Percentiles rank a stretch among this genome's conserved stretches.
phyloP scores from a whole-genome alignment of 371 early-diverging fungal genomes.

The Lichtheimia corymbifera region DNA sequence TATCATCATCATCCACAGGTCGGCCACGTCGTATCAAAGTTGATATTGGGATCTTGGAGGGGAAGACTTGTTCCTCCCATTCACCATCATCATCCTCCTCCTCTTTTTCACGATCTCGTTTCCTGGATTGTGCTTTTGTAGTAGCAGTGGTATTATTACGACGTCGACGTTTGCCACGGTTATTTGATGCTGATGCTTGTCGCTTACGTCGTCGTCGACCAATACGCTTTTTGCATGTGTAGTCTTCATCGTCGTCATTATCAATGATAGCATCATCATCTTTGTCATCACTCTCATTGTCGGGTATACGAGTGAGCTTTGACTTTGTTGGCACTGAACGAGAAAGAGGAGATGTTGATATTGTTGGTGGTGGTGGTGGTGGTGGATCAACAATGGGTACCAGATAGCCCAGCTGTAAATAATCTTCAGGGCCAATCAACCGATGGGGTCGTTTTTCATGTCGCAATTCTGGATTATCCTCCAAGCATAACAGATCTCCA shows the following conservation, averaged over 20 bases:
- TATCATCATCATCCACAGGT: constrained; percentile 12
- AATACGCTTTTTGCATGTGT: not conserved
- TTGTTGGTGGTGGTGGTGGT: constrained; percentile 5
- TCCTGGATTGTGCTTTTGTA: not conserved
- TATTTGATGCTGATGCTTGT: constrained; percentile 15
- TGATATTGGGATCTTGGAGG: not conserved
- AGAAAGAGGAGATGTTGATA: not conserved
- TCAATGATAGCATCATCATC: constrained; percentile 4
- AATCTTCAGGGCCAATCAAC: constrained; percentile 39
- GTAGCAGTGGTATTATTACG: not conserved
- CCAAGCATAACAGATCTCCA: constrained; percentile 20
- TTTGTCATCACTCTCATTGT: not conserved
- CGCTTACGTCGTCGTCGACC: constrained; percentile 3
- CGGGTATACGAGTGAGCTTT: no score
- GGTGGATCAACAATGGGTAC: constrained; percentile 14
- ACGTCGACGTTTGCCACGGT: not conserved
- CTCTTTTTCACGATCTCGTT: constrained; percentile 6
- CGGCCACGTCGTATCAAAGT: constrained; percentile 6
- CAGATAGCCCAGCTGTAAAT: constrained; percentile 33
- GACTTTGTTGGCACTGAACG: no score
- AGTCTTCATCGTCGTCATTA: not conserved
- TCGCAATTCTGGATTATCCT: constrained; percentile 39
- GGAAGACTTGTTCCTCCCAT: not conserved
- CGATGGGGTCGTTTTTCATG: constrained; percentile 41
- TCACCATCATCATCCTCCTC: not conserved